These are phyloP conservation scores for Nigrospora sphaerica DNA, from an alignment of 2,329 filamentous ascomycete species.

Conservation along the genomic window DNA sequence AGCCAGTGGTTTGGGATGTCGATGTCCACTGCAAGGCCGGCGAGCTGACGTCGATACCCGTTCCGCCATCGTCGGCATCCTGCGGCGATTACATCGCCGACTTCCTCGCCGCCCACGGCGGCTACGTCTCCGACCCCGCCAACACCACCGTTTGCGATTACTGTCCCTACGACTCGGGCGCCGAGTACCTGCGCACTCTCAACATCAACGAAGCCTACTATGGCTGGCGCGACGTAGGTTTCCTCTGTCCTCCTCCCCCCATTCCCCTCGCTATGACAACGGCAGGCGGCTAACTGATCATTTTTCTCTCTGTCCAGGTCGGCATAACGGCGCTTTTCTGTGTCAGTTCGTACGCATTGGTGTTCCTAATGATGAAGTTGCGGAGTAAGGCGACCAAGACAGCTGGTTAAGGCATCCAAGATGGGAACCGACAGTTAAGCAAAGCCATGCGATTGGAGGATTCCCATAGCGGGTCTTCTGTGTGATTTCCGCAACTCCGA, in stretches of 20 bases:
- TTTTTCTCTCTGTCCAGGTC: background rate
- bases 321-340: slow-evolving; percentile 35
- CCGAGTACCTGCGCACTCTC: slow-evolving; percentile 9
- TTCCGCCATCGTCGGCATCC: slow-evolving; percentile 53
- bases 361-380: slow-evolving; percentile 40
- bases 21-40: slow-evolving; percentile 37
- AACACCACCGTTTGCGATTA: slow-evolving; percentile 4
- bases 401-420: background rate
- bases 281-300: too few species aligned
- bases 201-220: slow-evolving; percentile 11
- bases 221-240: slow-evolving; percentile 11
- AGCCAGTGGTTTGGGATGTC: slow-evolving; percentile 49
- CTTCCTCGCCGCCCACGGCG: slow-evolving; percentile 45
- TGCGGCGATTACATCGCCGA: slow-evolving; percentile 57
- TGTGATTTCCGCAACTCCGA: too few species aligned
- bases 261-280: background rate
- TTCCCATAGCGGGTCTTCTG: too few species aligned
- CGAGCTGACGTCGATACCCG: slow-evolving; percentile 39
- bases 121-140: slow-evolving; percentile 27
- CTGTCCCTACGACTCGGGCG: slow-evolving; percentile 10
- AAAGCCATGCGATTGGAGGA: too few species aligned
- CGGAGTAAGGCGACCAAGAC: slow-evolving; percentile 39
- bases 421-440: too few species aligned
- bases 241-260: background rate
- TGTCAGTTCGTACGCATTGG: slow-evolving; percentile 30